Evolutionary conservation across 179 eudicot genomes (phyloP).

Genomic region (Gypsophila paniculata): DNA sequence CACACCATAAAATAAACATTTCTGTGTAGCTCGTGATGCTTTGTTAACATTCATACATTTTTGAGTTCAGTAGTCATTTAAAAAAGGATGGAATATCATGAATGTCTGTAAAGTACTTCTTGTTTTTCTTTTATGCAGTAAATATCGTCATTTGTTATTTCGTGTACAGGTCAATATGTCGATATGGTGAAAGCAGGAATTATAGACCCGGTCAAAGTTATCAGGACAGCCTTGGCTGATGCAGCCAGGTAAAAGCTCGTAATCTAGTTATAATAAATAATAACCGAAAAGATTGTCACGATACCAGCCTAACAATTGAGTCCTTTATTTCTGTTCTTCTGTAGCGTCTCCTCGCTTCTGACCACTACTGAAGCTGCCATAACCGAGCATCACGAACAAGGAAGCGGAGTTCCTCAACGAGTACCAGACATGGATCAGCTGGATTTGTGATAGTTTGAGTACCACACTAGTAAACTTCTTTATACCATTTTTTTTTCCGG

Average conservation of each 20-base stretch:
- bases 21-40: not conserved
- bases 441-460: conserved; percentile 31
- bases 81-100: not conserved
- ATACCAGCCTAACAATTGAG: not conserved
- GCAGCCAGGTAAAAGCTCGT: conserved; percentile 68
- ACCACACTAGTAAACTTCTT: not conserved
- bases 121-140: not conserved
- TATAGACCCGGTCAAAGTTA: conserved; percentile 85
- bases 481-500: not conserved
- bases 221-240: conserved; percentile 83
- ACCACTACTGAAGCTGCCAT: conserved; percentile 72
- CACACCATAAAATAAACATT: not conserved
- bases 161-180: conserved; percentile 61
- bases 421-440: conserved; percentile 73
- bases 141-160: not conserved
- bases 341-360: conserved; percentile 76
- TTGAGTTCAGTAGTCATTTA: not conserved
- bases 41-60: not conserved
- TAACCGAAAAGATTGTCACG: not conserved
- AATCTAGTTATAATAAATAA: too few species aligned
- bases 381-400: conserved; percentile 52
- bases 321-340: conserved; percentile 7
- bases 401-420: conserved; percentile 52
- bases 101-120: not conserved
- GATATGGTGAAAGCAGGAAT: conserved; percentile 88